A percentile compares a stretch with the other conserved stretches of the same genome.
Evolutionary conservation across 208 protist genomes (phyloP).

Genomic region (Crithidia bombi): DNA sequence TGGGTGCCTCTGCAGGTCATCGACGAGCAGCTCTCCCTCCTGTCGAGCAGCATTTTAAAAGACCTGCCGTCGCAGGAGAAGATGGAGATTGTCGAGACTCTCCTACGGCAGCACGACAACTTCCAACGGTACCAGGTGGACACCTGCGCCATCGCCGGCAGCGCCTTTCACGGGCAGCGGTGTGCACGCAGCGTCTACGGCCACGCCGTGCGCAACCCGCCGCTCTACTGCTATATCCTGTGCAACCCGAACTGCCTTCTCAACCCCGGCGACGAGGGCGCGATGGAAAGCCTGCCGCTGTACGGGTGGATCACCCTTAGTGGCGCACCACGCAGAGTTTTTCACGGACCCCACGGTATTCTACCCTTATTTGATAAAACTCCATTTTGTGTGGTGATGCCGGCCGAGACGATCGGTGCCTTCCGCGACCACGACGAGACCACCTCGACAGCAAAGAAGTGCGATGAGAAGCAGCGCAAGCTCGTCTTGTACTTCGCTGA

Average conservation of each 20-base stretch:
- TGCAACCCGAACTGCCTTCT: constrained; percentile 18
- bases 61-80: constrained; percentile 22
- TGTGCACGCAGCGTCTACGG: constrained; percentile 51
- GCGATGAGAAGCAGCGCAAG: constrained; percentile 54
- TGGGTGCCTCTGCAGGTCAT: constrained; percentile 59
- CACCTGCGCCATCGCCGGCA: constrained; percentile 25
- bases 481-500: constrained; percentile 37
- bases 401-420: constrained; percentile 26
- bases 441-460: constrained; percentile 30
- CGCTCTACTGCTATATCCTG: constrained; percentile 33
- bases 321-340: neutral
- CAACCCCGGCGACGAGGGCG: constrained; percentile 2
- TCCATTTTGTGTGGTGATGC: constrained; percentile 40
- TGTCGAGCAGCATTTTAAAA: constrained; percentile 8
- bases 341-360: neutral
- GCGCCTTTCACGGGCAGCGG: constrained; percentile 38
- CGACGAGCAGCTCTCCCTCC: constrained; percentile 19
- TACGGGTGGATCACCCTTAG: constrained; percentile 42
- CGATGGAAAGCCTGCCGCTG: constrained; percentile 21
- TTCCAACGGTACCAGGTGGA: constrained; percentile 55
- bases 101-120: constrained; percentile 53
- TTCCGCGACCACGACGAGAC: constrained; percentile 44
- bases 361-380: constrained; percentile 37
- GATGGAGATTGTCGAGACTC: constrained; percentile 30
- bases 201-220: constrained; percentile 19